Percentiles rank a stretch among this genome's conserved stretches.
Conservation (phyloP, 306 rosid genomes). For the Cucurbita argyrosperma region DNA sequence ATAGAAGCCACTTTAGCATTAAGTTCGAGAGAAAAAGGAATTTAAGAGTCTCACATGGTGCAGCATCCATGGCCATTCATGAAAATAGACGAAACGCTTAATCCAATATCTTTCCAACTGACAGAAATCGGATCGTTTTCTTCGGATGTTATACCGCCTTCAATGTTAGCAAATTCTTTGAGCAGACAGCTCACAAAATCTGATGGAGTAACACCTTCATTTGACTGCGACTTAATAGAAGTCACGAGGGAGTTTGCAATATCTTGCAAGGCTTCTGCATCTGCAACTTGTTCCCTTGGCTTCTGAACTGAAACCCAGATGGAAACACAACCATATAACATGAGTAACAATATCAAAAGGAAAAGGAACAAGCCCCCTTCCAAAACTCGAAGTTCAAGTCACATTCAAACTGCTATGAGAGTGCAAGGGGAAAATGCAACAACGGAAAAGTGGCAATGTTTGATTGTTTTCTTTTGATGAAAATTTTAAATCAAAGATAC, state of each 20-base stretch:
- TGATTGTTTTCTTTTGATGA: background rate
- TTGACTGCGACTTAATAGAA: constrained; percentile 41
- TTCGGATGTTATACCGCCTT: background rate
- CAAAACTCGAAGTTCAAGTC: background rate
- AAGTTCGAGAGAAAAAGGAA: background rate
- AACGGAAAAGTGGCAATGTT: background rate
- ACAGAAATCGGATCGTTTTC: constrained; percentile 5
- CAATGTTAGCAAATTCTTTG: constrained; percentile 22
- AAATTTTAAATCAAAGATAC: background rate
- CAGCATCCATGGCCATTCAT: constrained; percentile 37
- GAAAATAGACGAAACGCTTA: constrained; percentile 35
- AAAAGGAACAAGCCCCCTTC: background rate
- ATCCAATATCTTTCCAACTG: constrained; percentile 43
- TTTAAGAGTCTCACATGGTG: constrained; percentile 41
- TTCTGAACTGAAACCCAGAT: constrained; percentile 37
- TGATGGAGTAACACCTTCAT: constrained; percentile 53
- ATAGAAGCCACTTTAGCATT: background rate
- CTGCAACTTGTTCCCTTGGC: constrained; percentile 81
- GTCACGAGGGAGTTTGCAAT: constrained; percentile 35
- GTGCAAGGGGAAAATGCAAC: background rate
- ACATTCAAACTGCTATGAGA: background rate
- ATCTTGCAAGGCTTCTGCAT: constrained; percentile 64
- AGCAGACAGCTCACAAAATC: constrained; percentile 46
- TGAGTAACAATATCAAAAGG: background rate
- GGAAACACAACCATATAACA: background rate